phyloP scores from a whole-genome alignment of 768 basidiomycete genomes.

The Albatrellus ellisii region DNA sequence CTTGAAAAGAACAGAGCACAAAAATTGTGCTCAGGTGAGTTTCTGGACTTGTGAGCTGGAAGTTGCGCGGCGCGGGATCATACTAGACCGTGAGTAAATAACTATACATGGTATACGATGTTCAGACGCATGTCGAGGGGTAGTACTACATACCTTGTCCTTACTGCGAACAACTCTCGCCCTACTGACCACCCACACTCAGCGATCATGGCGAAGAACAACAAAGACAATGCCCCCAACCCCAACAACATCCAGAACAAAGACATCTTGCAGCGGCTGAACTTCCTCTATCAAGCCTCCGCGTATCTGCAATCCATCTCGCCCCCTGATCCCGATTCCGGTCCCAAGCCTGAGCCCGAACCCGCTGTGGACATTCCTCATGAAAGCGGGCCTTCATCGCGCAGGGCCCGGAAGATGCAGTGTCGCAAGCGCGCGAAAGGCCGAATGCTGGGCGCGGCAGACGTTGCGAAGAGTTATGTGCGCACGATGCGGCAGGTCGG shows the following conservation, averaged over 20 bases:
- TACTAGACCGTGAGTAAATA: too few species aligned
- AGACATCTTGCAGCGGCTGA: slow-evolving; percentile 73
- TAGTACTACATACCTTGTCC: too few species aligned
- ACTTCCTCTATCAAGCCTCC: slow-evolving; percentile 78
- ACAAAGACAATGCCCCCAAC: slow-evolving; percentile 39
- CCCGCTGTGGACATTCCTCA: not conserved
- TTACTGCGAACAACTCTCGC: too few species aligned
- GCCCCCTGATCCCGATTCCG: not conserved
- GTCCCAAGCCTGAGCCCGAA: not conserved
- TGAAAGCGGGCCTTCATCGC: too few species aligned
- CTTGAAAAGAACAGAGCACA: too few species aligned
- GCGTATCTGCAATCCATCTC: slow-evolving; percentile 37
- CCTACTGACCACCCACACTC: too few species aligned
- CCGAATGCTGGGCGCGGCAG: slow-evolving; percentile 22
- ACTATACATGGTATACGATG: too few species aligned
- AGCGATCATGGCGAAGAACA: slow-evolving; percentile 71
- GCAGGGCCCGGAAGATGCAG: not conserved
- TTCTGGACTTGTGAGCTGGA: too few species aligned
- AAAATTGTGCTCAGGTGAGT: too few species aligned
- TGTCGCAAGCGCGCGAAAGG: slow-evolving; percentile 11
- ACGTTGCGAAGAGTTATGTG: slow-evolving; percentile 55
- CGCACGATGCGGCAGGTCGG: slow-evolving; percentile 57
- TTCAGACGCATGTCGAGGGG: too few species aligned
- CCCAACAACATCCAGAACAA: slow-evolving; percentile 46
- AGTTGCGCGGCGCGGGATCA: too few species aligned